Evolutionary conservation across 352 stramenopile species (phyloP).

Genomic region (Pythium monospermum): DNA sequence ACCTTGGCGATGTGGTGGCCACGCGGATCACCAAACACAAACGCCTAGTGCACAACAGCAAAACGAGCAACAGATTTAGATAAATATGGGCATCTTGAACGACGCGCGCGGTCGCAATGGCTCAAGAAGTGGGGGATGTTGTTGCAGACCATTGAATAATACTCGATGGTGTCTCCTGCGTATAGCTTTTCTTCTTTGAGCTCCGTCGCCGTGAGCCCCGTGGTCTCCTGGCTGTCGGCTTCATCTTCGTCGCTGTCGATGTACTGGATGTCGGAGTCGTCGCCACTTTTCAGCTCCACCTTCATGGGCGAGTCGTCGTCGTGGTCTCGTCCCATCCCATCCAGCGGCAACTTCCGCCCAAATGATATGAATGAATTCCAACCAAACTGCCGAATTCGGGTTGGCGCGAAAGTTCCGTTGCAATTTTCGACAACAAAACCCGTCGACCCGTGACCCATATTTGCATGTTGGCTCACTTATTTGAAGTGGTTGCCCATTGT

Average conservation of each 20-base stretch:
- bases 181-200: conserved; percentile 55
- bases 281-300: no score
- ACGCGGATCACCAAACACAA: conserved; percentile 60
- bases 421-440: not conserved
- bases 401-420: conserved; percentile 24
- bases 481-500: conserved; percentile 3
- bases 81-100: no score
- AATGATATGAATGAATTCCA: conserved; percentile 8
- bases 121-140: not conserved
- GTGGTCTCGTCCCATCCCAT: not conserved
- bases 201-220: conserved; percentile 50
- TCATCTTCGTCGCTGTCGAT: conserved; percentile 2
- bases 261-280: not conserved
- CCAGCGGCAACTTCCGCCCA: no score
- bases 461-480: not conserved
- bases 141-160: conserved; percentile 52
- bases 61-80: no score
- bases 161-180: conserved; percentile 70
- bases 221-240: conserved; percentile 3
- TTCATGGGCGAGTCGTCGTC: no score
- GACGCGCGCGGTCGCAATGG: no score
- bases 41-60: conserved; percentile 31
- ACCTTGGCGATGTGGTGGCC: conserved; percentile 64
- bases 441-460: not conserved
- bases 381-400: conserved; percentile 4